phyloP scores from a whole-genome alignment of 108 stramenopile genomes.

The Conticribra guillardii region DNA sequence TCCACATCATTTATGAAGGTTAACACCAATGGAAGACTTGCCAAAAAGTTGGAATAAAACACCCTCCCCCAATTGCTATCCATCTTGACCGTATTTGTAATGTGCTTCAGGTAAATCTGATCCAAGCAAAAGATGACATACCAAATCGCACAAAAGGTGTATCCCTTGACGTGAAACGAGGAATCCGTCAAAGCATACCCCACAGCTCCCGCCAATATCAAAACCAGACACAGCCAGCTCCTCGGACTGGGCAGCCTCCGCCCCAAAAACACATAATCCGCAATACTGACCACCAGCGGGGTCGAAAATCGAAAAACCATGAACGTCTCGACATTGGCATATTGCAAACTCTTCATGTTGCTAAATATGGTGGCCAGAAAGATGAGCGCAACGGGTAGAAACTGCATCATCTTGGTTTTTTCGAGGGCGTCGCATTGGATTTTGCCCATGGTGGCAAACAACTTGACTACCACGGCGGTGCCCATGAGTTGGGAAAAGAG shows the following conservation, averaged over 20 bases:
- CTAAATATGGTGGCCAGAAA: constrained; percentile 53
- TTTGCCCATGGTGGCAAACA: constrained; percentile 38
- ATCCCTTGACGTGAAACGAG: constrained; percentile 55
- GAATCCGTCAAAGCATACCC: constrained; percentile 62
- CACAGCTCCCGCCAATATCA: constrained; percentile 49
- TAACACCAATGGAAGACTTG: constrained; percentile 56
- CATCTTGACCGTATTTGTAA: constrained; percentile 76
- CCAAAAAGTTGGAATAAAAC: constrained; percentile 68
- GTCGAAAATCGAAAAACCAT: constrained; percentile 69
- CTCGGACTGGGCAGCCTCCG: constrained; percentile 51
- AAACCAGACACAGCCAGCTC: constrained; percentile 49
- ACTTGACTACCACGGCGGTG: constrained; percentile 47
- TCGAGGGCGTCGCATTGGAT: constrained; percentile 52
- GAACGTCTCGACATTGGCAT: constrained; percentile 74
- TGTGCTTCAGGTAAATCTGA: constrained; percentile 75
- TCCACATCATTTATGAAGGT: constrained; percentile 41
- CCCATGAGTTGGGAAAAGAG: constrained; percentile 56
- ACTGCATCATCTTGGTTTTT: constrained; percentile 35
- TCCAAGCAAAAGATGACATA: constrained; percentile 64
- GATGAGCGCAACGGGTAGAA: constrained; percentile 53
- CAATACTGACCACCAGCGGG: constrained; percentile 57
- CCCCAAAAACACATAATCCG: constrained; percentile 61
- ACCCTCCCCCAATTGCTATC: constrained; percentile 71
- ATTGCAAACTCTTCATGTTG: constrained; percentile 55
- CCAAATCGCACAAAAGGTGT: constrained; percentile 62